These are phyloP conservation scores for Myrica gale DNA, from an alignment of 306 rosid genomes.

Conservation along the genomic window DNA sequence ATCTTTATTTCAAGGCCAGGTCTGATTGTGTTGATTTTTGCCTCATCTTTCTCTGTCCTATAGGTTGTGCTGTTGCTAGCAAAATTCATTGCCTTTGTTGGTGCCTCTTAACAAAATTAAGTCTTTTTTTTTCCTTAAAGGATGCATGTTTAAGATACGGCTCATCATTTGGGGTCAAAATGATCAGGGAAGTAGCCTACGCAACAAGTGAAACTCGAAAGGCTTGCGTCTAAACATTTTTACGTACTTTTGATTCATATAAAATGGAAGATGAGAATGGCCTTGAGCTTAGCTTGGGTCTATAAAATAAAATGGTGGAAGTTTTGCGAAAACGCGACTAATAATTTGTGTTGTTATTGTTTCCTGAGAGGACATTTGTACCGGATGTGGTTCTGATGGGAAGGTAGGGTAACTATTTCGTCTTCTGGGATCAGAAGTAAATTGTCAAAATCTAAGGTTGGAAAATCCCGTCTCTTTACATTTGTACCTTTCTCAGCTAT, in stretches of 20 bases:
- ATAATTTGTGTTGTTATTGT: not conserved
- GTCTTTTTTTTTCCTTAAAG: conserved; percentile 11
- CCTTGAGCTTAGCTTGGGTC: conserved; percentile 96
- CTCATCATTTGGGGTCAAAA: conserved; percentile 7
- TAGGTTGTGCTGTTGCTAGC: conserved; percentile 15
- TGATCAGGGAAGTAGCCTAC: conserved; percentile 14
- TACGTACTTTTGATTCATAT: conserved; percentile 22
- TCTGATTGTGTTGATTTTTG: not conserved
- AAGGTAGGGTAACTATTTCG: not conserved
- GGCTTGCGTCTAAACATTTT: conserved; percentile 26
- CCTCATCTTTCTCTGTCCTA: conserved; percentile 14
- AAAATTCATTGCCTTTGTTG: conserved; percentile 23
- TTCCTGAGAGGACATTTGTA: not conserved
- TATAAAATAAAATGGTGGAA: conserved; percentile 21
- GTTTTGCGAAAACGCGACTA: not conserved
- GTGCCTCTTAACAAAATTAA: conserved; percentile 19
- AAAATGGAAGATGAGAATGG: conserved; percentile 89
- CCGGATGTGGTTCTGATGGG: not conserved
- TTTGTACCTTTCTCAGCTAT: not conserved
- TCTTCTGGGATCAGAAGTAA: not conserved
- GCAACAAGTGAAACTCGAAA: conserved; percentile 15
- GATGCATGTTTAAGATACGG: conserved; percentile 26
- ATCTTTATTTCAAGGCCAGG: not conserved
- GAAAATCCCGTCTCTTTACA: not conserved
- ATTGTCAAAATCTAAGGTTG: conserved; percentile 2